A percentile compares a stretch with the other conserved stretches of the same genome.
Conservation (phyloP, 345 rosid genomes). For the Corymbia maculata region DNA sequence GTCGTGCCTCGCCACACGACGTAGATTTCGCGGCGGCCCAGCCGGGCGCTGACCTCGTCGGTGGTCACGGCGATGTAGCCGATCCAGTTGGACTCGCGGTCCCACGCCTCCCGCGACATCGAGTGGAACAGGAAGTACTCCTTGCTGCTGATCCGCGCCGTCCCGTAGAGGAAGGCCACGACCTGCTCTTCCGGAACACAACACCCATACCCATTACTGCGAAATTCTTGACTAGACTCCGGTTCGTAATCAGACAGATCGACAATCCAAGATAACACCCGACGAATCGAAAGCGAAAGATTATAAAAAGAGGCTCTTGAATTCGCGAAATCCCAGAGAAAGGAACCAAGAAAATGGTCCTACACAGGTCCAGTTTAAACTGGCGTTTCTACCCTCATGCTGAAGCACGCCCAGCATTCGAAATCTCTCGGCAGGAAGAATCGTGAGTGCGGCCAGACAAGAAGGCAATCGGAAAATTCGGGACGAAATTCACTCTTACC, state of each 20-base stretch:
- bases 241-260: background rate
- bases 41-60: constrained; percentile 28
- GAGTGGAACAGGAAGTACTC: constrained; percentile 65
- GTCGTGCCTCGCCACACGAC: constrained; percentile 70
- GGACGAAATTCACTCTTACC: background rate
- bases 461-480: background rate
- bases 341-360: background rate
- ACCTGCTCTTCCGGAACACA: constrained; percentile 5
- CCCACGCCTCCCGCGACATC: constrained; percentile 70
- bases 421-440: background rate
- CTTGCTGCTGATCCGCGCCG: constrained; percentile 50
- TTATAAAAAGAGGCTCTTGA: background rate
- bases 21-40: constrained; percentile 75
- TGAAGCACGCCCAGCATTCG: background rate
- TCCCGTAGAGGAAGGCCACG: constrained; percentile 58
- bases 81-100: constrained; percentile 96
- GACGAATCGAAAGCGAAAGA: background rate
- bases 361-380: no score
- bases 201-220: background rate
- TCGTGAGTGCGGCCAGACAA: background rate
- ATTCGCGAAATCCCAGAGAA: background rate
- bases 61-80: constrained; percentile 74
- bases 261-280: background rate
- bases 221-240: background rate
- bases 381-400: background rate